phyloP scores from a whole-genome alignment of 2,329 filamentous ascomycete species.

The Sporothrix brasiliensis region DNA sequence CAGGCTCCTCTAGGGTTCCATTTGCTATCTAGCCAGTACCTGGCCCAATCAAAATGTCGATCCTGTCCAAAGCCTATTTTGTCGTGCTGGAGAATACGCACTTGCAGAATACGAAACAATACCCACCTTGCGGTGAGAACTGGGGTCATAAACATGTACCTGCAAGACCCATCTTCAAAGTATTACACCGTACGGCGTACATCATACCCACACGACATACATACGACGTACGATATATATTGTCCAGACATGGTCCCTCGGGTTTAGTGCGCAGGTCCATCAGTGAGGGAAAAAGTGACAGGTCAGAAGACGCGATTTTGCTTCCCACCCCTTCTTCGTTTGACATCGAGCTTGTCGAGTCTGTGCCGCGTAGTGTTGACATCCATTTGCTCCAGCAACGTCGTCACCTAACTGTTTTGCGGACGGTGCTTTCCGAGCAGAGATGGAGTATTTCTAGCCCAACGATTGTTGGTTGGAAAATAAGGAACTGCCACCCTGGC shows the following conservation, averaged over 20 bases:
- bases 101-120: not conserved
- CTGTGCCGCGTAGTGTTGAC: not conserved
- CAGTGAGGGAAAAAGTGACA: constrained; percentile 27
- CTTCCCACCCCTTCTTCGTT: not conserved
- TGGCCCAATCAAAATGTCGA: not conserved
- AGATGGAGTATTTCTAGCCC: not conserved
- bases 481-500: not conserved
- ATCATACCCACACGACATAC: not conserved
- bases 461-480: not conserved
- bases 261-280: constrained; percentile 12
- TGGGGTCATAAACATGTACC: not conserved
- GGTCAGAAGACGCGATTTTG: constrained; percentile 18
- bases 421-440: not conserved
- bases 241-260: constrained; percentile 8
- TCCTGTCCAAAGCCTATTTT: not conserved
- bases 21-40: constrained; percentile 1
- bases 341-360: not conserved
- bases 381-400: not conserved
- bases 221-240: not conserved
- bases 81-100: constrained; percentile 27
- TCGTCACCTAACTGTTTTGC: not conserved
- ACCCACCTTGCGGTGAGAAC: not conserved
- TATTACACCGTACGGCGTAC: too few species aligned
- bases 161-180: not conserved
- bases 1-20: not conserved